Evolutionary conservation across 257 asterid species (phyloP).

Genomic region (Solanum phureja): DNA sequence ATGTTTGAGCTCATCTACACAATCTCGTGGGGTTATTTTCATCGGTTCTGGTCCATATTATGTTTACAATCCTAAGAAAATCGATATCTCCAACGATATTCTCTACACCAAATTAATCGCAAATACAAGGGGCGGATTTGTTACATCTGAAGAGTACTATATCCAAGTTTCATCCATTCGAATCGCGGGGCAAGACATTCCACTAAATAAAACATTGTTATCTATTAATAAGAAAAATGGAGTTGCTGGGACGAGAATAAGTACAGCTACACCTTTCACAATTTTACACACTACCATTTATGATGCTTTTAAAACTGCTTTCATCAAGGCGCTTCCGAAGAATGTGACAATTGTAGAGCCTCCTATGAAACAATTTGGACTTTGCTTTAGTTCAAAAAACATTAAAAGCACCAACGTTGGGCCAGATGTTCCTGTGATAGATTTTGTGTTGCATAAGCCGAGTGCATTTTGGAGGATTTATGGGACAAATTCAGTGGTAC

Average conservation of each 20-base stretch:
- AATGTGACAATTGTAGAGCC: conserved; percentile 16
- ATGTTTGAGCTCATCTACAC: neutral
- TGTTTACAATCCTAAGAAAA: neutral
- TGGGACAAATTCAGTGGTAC: conserved; percentile 37
- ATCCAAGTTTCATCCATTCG: conserved; percentile 30
- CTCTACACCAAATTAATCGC: neutral
- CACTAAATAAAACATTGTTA: conserved; percentile 25
- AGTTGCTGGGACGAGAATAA: conserved; percentile 49
- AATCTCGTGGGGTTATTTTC: neutral
- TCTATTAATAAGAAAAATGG: conserved; percentile 20
- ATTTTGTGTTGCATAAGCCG: too few relatives aligned
- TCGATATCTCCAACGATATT: neutral
- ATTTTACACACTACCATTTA: conserved; percentile 29
- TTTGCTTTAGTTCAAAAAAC: too few relatives aligned
- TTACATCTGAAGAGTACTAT: conserved; percentile 31
- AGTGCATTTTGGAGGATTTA: conserved; percentile 22
- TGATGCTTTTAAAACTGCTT: conserved; percentile 32
- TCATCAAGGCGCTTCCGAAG: conserved; percentile 27
- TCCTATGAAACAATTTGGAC: conserved; percentile 10
- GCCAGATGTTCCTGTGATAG: too few relatives aligned
- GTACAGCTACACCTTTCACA: conserved; percentile 33
- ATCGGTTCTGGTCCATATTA: neutral
- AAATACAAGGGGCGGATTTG: neutral
- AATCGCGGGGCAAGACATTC: conserved; percentile 11
- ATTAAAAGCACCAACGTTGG: too few relatives aligned